A percentile compares a stretch with the other conserved stretches of the same genome.
phyloP scores from a whole-genome alignment of 2,329 filamentous ascomycete species.

The Curvularia sp. region DNA sequence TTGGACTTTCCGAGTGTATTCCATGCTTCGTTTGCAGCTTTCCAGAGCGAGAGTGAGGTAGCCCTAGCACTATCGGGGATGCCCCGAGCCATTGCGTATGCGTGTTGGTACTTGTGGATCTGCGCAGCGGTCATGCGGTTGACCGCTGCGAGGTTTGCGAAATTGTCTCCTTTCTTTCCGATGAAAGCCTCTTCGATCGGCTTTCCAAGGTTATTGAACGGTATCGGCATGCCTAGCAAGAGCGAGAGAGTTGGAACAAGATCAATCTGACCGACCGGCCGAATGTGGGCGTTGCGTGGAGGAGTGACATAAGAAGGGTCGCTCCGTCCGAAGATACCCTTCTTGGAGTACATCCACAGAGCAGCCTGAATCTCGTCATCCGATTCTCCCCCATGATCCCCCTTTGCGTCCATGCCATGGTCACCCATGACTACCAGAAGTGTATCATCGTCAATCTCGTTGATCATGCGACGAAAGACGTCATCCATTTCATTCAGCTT shows the following conservation, averaged over 20 bases:
- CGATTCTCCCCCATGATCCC: slow-evolving; percentile 97
- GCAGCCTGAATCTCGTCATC: slow-evolving; percentile 95
- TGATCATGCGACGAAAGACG: slow-evolving; percentile 75
- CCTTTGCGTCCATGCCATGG: slow-evolving; percentile 97
- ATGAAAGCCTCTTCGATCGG: slow-evolving; percentile 95
- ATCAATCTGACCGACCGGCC: slow-evolving; percentile 86
- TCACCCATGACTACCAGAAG: slow-evolving; percentile 97
- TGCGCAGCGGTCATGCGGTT: slow-evolving; percentile 81
- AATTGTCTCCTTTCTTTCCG: slow-evolving; percentile 71
- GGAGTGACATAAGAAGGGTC: slow-evolving; percentile 65
- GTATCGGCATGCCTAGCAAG: slow-evolving; percentile 88
- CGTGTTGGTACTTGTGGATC: slow-evolving; percentile 85
- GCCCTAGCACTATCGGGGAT: slow-evolving; percentile 67
- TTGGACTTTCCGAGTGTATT: slow-evolving; percentile 51
- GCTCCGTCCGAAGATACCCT: slow-evolving; percentile 80
- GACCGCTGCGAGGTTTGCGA: slow-evolving; percentile 78
- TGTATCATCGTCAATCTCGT: slow-evolving; percentile 80
- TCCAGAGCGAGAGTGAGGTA: slow-evolving; percentile 66
- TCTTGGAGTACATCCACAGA: slow-evolving; percentile 98
- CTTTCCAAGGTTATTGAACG: slow-evolving; percentile 91
- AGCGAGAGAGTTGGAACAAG: slow-evolving; percentile 90
- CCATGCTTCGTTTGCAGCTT: slow-evolving; percentile 63
- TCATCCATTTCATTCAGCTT: slow-evolving; percentile 92
- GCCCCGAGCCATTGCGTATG: slow-evolving; percentile 78
- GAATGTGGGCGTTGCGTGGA: slow-evolving; percentile 74